Conservation (phyloP, 2,329 filamentous ascomycete species). For the Juglanconis sp. region DNA sequence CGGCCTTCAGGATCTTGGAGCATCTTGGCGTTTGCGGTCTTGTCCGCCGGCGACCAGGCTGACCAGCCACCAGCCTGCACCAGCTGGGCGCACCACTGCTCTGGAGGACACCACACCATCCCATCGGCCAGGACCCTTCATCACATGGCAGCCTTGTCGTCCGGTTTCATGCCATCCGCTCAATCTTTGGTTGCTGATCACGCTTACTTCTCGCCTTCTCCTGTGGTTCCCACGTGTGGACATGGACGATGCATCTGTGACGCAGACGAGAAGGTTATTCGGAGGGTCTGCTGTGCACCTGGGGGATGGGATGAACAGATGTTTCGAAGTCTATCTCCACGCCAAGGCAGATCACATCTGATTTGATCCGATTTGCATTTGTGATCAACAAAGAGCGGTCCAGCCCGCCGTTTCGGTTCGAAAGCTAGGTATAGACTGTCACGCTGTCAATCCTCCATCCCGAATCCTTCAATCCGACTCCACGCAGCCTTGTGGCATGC, state of each 20-base stretch:
- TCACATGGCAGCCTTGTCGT: not conserved
- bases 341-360: too few relatives aligned
- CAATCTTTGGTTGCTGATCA: not conserved
- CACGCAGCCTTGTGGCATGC: too few relatives aligned
- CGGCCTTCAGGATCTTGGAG: not conserved
- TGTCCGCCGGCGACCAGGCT: not conserved
- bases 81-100: too few relatives aligned
- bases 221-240: not conserved
- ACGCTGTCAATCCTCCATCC: too few relatives aligned
- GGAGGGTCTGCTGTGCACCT: not conserved
- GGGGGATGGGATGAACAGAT: not conserved
- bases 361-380: too few relatives aligned
- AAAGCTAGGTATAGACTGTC: too few relatives aligned
- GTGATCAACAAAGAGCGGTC: too few relatives aligned
- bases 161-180: not conserved
- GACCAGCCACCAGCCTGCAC: too few relatives aligned
- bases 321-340: too few relatives aligned
- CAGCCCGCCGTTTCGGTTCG: too few relatives aligned
- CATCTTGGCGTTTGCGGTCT: not conserved
- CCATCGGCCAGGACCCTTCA: not conserved
- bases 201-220: not conserved
- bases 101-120: too few relatives aligned
- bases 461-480: too few relatives aligned
- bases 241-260: constrained; percentile 4
- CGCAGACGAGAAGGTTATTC: constrained; percentile 2